Base-by-base conservation (phyloP, 2,329 filamentous ascomycete species). In the Colletotrichum australisinense region DNA sequence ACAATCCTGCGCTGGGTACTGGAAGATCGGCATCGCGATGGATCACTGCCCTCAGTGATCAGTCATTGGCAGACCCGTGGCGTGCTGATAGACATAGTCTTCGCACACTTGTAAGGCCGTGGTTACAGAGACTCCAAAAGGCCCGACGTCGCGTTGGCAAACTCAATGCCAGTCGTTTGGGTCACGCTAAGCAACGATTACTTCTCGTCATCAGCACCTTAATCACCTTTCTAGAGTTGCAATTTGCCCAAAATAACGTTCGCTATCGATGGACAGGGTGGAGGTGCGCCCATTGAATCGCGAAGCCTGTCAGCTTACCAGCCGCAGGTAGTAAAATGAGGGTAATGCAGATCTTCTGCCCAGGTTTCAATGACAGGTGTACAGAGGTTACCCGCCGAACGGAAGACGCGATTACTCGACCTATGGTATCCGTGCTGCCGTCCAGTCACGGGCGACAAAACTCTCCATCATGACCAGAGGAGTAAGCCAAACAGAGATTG, bases 91-190 rank as follows among this genome's bases (percentile, higher is more conserved):
- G n/a, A 53, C n/a, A 42, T 3, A 42, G 14, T 2, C 16, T 19
- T 19, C 16, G 26, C 22, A 32, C 19, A 6, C 58, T 63, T 26
- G 26, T 14, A 30, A 49, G 30, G 16, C n/a, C n/a, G 28, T 46
- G 32, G 32, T 5, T 11, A 35, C 32, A 38, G 49, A 28, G 6
- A 35, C 19, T 16, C 5, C 28, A 6, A 16, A n/a, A 46, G 22
- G 24, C 38, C 9, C 58, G 11, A 49, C 52, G 53, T 55, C 59
- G 30, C 66, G 65, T 59, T 72, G 69, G 69, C 66, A 63, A 42
- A 4, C 42, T 38, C 58, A 64, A 30, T 69, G 58, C 69, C 69
- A 72, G 38, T 72, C 69, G 42, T 69, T 60, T 63, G 69, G 66
- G 55, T 69, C 53, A 59, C 66, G 59, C 66, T 69, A 35, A 26